Evolutionary conservation across 2,329 filamentous ascomycete genomes (phyloP).

Genomic region (Rutstroemia sp.): DNA sequence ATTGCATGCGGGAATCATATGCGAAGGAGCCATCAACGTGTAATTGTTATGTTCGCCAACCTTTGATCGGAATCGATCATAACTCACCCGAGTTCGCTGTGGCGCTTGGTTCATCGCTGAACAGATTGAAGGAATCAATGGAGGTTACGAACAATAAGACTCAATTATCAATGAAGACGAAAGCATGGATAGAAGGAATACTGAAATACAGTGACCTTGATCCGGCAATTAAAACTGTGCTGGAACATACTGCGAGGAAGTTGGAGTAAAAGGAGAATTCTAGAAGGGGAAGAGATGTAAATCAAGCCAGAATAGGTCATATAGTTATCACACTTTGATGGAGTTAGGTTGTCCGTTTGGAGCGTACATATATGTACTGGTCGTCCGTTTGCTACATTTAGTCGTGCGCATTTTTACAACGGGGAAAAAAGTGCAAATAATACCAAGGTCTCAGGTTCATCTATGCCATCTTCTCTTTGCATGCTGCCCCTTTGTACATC

Average conservation of each 20-base stretch:
- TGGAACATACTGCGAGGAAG: slow-evolving; percentile 39
- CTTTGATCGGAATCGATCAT: slow-evolving; percentile 57
- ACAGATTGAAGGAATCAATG: slow-evolving; percentile 48
- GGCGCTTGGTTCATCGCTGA: slow-evolving; percentile 59
- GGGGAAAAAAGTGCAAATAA: not conserved
- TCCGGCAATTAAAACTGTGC: slow-evolving; percentile 45
- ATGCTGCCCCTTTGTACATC: too few relatives aligned
- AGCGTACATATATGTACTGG: not conserved
- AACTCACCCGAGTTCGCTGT: slow-evolving; percentile 65
- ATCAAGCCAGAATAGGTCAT: not conserved
- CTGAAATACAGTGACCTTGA: slow-evolving; percentile 45
- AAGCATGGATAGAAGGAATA: slow-evolving; percentile 47
- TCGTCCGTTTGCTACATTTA: not conserved
- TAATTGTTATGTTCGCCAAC: slow-evolving; percentile 64
- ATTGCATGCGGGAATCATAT: slow-evolving; percentile 51
- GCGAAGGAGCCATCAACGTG: slow-evolving; percentile 56
- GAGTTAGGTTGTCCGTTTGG: not conserved
- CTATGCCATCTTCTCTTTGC: too few relatives aligned
- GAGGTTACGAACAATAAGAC: slow-evolving; percentile 38
- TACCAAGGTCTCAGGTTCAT: not conserved
- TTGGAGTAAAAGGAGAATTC: slow-evolving; percentile 12
- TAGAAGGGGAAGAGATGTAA: not conserved
- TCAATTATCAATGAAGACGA: slow-evolving; percentile 41
- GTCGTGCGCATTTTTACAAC: not conserved
- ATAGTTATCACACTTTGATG: not conserved